Evolutionary conservation across 108 stramenopile species (phyloP).

Genomic region (Skeletonema potamos): DNA sequence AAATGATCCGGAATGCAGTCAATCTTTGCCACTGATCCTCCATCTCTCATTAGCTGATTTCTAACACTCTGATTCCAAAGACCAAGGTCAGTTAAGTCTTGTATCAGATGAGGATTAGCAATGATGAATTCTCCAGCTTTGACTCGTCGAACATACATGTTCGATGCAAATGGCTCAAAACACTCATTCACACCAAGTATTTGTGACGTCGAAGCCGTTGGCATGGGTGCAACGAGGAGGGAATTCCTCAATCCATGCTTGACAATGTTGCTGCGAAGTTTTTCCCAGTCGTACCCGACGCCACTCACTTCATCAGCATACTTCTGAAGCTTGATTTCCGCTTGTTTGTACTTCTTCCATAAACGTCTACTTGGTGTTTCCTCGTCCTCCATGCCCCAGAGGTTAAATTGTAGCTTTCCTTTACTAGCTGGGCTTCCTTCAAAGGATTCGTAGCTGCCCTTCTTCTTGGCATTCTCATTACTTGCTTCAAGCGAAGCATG

Average conservation of each 20-base stretch:
- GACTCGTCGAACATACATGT: slow-evolving; percentile 94
- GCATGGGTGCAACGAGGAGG: slow-evolving; percentile 97
- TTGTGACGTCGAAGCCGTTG: slow-evolving; percentile 97
- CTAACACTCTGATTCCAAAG: slow-evolving; percentile 91
- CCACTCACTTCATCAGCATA: slow-evolving; percentile 34
- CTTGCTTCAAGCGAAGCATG: slow-evolving; percentile 94
- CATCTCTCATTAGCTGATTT: slow-evolving; percentile 93
- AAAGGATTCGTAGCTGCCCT: slow-evolving; percentile 90
- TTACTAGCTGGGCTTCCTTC: slow-evolving; percentile 88
- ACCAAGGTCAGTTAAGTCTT: slow-evolving; percentile 92
- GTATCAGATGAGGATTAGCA: slow-evolving; percentile 94
- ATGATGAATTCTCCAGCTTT: slow-evolving; percentile 98
- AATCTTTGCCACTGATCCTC: slow-evolving; percentile 89
- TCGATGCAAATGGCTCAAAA: slow-evolving; percentile 96
- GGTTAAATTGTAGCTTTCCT: slow-evolving; percentile 90
- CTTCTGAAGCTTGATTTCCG: slow-evolving; percentile 9
- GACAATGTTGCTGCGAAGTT: slow-evolving; percentile 72
- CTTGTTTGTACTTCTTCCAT: background rate
- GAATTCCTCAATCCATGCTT: slow-evolving; percentile 89
- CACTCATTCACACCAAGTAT: slow-evolving; percentile 98
- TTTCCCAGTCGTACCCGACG: slow-evolving; percentile 88
- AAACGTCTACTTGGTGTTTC: slow-evolving; percentile 61
- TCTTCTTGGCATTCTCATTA: slow-evolving; percentile 82
- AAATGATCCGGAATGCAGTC: slow-evolving; percentile 73
- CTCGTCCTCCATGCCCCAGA: slow-evolving; percentile 84